Conservation (phyloP, 2,329 filamentous ascomycete species). For the Capronia coronata region DNA sequence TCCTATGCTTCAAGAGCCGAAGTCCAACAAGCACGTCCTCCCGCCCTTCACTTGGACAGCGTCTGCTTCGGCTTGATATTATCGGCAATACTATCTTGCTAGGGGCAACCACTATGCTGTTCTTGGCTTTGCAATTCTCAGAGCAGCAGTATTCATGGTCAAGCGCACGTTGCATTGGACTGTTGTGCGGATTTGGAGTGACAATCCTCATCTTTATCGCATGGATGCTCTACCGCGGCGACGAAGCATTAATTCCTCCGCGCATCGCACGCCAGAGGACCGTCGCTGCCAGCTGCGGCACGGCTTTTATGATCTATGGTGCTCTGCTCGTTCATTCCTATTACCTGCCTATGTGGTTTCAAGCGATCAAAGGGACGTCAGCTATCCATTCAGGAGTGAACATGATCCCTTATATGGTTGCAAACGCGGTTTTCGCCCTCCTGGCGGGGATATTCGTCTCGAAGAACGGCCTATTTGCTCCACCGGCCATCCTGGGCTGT, state of each 20-base stretch:
- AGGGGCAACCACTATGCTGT: too few relatives aligned
- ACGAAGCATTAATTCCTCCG: constrained; percentile 29
- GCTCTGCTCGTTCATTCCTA: neutral
- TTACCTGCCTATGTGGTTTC: constrained; percentile 24
- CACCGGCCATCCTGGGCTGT: constrained; percentile 25
- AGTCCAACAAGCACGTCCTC: constrained; percentile 8
- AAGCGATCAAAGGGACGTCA: constrained; percentile 28
- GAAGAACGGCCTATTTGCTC: constrained; percentile 26
- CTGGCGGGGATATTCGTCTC: constrained; percentile 8
- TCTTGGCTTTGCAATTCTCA: constrained; percentile 57
- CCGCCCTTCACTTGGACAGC: constrained; percentile 48
- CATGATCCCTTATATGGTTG: constrained; percentile 11
- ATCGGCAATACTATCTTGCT: too few relatives aligned
- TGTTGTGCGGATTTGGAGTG: constrained; percentile 16
- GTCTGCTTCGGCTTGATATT: constrained; percentile 56
- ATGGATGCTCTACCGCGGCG: constrained; percentile 12
- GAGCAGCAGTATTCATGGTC: constrained; percentile 29
- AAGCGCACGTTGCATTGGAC: constrained; percentile 15
- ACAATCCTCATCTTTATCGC: constrained; percentile 13
- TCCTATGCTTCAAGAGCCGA: constrained; percentile 10
- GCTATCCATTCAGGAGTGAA: constrained; percentile 24
- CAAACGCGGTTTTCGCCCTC: constrained; percentile 17
- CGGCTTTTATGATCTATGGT: neutral
- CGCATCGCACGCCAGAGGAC: constrained; percentile 18
- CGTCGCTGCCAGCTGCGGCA: constrained; percentile 8